Conservation (phyloP, 2,329 filamentous ascomycete species). For the Colletotrichum kahawae region DNA sequence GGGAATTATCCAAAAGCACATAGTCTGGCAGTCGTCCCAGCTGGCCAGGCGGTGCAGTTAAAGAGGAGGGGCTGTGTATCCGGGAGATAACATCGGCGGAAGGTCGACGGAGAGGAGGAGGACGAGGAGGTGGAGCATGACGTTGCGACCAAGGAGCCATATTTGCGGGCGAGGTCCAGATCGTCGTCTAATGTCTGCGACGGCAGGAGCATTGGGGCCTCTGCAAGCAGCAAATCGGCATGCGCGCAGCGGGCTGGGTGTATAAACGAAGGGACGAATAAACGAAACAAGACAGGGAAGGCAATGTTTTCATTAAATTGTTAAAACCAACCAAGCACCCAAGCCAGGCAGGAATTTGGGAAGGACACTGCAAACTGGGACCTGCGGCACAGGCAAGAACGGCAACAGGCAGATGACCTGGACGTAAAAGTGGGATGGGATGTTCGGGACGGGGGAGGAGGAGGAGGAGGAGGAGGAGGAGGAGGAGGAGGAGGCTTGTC, state of each 20-base stretch:
- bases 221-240: background rate
- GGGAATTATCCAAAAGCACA: slow-evolving; percentile 25
- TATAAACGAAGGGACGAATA: background rate
- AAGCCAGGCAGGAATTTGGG: background rate
- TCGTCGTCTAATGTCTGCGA: slow-evolving; percentile 22
- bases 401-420: background rate
- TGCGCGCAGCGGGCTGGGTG: background rate
- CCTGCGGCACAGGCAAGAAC: background rate
- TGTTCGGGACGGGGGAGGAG: background rate
- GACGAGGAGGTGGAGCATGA: slow-evolving; percentile 24
- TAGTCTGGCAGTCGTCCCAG: slow-evolving; percentile 26
- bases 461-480: background rate
- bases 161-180: slow-evolving; percentile 21
- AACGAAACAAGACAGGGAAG: background rate
- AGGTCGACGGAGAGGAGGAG: slow-evolving; percentile 20
- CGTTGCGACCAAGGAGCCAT: slow-evolving; percentile 37
- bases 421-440: slow-evolving; percentile 8
- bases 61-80: slow-evolving; percentile 37
- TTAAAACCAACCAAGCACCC: background rate
- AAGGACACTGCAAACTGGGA: background rate
- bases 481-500: background rate
- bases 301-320: slow-evolving; percentile 1
- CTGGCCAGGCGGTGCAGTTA: slow-evolving; percentile 25
- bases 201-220: slow-evolving; percentile 14
- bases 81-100: slow-evolving; percentile 38